These are phyloP conservation scores for Pichia kudriavzevii DNA, from an alignment of 1,139 yeast species.

Conservation along the genomic window DNA sequence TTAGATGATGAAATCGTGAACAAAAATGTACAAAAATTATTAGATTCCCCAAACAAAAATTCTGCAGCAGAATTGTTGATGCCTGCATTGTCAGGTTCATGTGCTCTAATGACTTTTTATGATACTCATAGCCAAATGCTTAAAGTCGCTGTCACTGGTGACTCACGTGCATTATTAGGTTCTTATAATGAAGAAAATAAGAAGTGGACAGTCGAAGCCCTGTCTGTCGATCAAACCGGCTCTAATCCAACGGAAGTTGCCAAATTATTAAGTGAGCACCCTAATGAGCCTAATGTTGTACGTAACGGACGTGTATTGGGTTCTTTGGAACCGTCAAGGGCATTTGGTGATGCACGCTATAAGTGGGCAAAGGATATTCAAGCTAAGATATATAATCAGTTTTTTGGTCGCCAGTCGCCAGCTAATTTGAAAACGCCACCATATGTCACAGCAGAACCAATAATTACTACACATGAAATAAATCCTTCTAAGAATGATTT, in stretches of 20 bases:
- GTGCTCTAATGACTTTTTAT: constrained; percentile 82
- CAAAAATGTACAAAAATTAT: constrained; percentile 59
- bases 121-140: constrained; percentile 66
- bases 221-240: constrained; percentile 92
- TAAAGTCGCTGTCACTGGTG: constrained; percentile 94
- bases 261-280: constrained; percentile 80
- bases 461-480: constrained; percentile 73
- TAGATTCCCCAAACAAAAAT: constrained; percentile 53
- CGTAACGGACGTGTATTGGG: constrained; percentile 90
- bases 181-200: constrained; percentile 53
- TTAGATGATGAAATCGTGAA: constrained; percentile 84
- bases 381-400: constrained; percentile 61
- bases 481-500: constrained; percentile 71
- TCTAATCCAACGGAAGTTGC: constrained; percentile 83
- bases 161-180: constrained; percentile 87
- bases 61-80: constrained; percentile 69
- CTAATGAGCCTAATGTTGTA: constrained; percentile 77
- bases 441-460: constrained; percentile 96
- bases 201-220: constrained; percentile 80
- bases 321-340: constrained; percentile 90
- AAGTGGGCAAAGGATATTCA: constrained; percentile 77
- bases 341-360: constrained; percentile 95
- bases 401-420: constrained; percentile 81
- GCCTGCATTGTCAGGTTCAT: constrained; percentile 94
- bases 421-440: constrained; percentile 83